These are phyloP conservation scores for Scolecobasidium constrictum DNA, from an alignment of 2,329 filamentous ascomycete genomes.

Conservation along the genomic window DNA sequence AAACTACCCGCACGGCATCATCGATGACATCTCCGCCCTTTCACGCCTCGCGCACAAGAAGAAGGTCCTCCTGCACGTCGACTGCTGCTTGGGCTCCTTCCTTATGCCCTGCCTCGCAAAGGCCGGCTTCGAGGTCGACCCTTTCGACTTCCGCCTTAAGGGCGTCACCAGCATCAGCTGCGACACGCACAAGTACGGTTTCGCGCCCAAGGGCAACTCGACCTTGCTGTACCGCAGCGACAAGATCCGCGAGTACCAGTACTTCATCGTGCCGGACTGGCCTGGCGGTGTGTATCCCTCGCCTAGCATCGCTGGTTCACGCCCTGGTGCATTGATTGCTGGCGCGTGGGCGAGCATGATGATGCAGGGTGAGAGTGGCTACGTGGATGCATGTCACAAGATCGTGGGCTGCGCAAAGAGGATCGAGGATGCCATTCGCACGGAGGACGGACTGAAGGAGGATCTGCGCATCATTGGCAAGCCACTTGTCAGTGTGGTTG, in stretches of 20 bases:
- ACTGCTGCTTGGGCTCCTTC: slow-evolving; percentile 96
- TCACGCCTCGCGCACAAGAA: slow-evolving; percentile 72
- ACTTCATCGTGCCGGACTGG: slow-evolving; percentile 94
- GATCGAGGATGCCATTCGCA: slow-evolving; percentile 61
- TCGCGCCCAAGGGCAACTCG: slow-evolving; percentile 94
- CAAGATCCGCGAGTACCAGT: slow-evolving; percentile 75
- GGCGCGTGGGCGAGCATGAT: slow-evolving; percentile 93
- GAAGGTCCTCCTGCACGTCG: slow-evolving; percentile 82
- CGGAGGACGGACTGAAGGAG: slow-evolving; percentile 54
- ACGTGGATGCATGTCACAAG: slow-evolving; percentile 73
- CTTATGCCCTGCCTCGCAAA: slow-evolving; percentile 83
- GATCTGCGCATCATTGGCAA: slow-evolving; percentile 75
- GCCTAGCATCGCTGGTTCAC: slow-evolving; percentile 80
- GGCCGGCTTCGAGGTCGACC: slow-evolving; percentile 81
- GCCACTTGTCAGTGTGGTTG: slow-evolving; percentile 81
- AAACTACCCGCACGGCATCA: slow-evolving; percentile 97
- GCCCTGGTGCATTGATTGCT: slow-evolving; percentile 87
- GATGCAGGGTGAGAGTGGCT: slow-evolving; percentile 76
- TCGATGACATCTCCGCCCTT: slow-evolving; percentile 82
- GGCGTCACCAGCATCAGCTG: slow-evolving; percentile 93
- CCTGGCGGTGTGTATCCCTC: slow-evolving; percentile 92
- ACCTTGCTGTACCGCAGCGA: slow-evolving; percentile 81
- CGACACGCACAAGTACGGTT: slow-evolving; percentile 98
- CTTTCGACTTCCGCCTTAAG: slow-evolving; percentile 87
- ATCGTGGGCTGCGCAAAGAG: slow-evolving; percentile 83